Evolutionary conservation across 305 asterid species (phyloP).

Genomic region (Fraxinus velutina): DNA sequence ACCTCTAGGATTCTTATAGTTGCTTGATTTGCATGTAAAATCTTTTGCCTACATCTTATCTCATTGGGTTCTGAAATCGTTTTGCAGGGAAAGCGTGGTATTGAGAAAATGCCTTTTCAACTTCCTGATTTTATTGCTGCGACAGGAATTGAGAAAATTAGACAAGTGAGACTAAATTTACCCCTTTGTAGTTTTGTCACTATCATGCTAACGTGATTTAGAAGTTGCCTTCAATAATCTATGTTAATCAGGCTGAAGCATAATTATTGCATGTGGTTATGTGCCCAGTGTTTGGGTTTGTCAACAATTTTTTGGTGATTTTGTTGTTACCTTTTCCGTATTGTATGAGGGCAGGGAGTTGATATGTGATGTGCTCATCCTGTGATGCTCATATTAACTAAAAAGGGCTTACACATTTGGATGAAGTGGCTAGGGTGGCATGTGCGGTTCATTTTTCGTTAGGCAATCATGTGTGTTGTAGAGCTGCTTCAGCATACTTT

Average conservation of each 20-base stretch:
- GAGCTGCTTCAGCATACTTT: background rate
- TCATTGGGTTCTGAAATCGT: slow-evolving; percentile 38
- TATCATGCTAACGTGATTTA: background rate
- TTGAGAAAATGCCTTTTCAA: slow-evolving; percentile 90
- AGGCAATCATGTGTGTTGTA: background rate
- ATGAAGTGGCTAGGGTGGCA: background rate
- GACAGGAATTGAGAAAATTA: slow-evolving; percentile 91
- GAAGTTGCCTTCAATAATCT: background rate
- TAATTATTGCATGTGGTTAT: background rate
- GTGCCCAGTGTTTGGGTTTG: background rate
- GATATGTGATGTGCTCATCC: background rate
- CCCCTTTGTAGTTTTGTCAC: slow-evolving; percentile 8
- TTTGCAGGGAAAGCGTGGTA: slow-evolving; percentile 97
- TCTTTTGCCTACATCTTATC: slow-evolving; percentile 19
- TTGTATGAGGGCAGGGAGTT: background rate
- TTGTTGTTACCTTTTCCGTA: background rate
- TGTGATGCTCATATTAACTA: background rate
- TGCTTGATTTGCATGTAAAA: slow-evolving; percentile 8
- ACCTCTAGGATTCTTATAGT: background rate
- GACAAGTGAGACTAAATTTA: slow-evolving; percentile 61
- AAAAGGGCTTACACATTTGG: background rate
- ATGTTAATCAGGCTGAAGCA: background rate
- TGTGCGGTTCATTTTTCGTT: background rate
- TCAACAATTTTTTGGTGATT: background rate
- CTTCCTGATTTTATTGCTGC: slow-evolving; percentile 99